Base-by-base conservation (phyloP, 768 basidiomycete genomes). In the Cystobasidium onofrii region DNA sequence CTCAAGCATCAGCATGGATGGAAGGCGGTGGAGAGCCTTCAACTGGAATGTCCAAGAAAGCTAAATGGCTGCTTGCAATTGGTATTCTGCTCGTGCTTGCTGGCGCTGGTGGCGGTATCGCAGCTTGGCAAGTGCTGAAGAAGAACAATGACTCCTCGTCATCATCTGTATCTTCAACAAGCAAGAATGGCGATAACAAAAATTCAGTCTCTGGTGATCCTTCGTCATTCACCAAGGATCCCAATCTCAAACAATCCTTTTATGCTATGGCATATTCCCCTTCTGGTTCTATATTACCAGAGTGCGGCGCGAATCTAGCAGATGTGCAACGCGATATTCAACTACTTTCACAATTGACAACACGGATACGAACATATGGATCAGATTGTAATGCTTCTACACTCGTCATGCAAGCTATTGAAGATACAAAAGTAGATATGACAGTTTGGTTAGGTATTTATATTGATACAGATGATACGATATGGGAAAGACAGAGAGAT, bases 381-480 rank as follows among this genome's bases (percentile, higher is more conserved):
- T 25, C 55, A 17, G 36, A 82, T 73, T 83, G 82, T 73, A 82
- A 62, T 41, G 57, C 50, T 13, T 31, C 63, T 34, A 80, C 81
- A 12, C 63, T 83, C 55, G 80, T 83, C 84, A 85, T 98, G 34
- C 90, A 93, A 76, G 95, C 94, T 20, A 92, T 99, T 77, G 85
- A 88, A 78, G 87, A 87, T 74, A 96, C 94, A 41, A 90, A 94
- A 81, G 90, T 92, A 44, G 84, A 95, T 81, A 85, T 96, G 86
- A 84, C 81, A 2, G 90, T 94, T 4, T 92, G 97, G 78, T 85
- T 88, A 78, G 88, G 87, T 74, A 95, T 94, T 41, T 90, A 95
- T 81, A 89, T 92, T 39, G 84, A 95, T 81, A 85, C 92, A 83
- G 61, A 54, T 55, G 39, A 31, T 34, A 73, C 46, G 73, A 80